Evolutionary conservation across 768 basidiomycete genomes (phyloP).

Genomic region (Phlebiopsis gigantea): DNA sequence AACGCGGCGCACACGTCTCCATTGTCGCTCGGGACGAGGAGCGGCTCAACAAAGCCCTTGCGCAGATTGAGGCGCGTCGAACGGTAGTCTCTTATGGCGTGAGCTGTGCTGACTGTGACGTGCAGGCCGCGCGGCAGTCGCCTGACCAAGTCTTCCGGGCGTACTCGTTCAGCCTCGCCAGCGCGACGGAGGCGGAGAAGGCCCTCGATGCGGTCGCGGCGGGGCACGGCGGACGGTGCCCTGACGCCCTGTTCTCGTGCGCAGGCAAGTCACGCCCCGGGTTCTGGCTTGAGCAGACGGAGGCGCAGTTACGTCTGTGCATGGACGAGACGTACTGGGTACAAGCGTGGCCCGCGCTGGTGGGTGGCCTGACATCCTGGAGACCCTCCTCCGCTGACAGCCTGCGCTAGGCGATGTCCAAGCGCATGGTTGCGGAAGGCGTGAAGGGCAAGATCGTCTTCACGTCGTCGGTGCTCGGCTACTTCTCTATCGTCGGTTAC

Average conservation of each 20-base stretch:
- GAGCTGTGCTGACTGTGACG: background rate
- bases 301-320: slow-evolving; percentile 49
- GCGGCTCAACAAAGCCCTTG: slow-evolving; percentile 55
- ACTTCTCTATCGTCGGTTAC: slow-evolving; percentile 75
- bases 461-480: slow-evolving; percentile 68
- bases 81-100: background rate
- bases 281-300: slow-evolving; percentile 67
- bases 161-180: slow-evolving; percentile 62
- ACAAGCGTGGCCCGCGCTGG: slow-evolving; percentile 47
- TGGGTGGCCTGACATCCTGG: slow-evolving; percentile 26
- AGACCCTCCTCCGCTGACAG: background rate
- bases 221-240: slow-evolving; percentile 49
- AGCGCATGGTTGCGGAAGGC: slow-evolving; percentile 54
- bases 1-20: slow-evolving; percentile 74
- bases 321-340: slow-evolving; percentile 55
- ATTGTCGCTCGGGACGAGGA: slow-evolving; percentile 76
- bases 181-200: slow-evolving; percentile 44
- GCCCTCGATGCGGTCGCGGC: slow-evolving; percentile 60
- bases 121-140: slow-evolving; percentile 45
- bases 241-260: slow-evolving; percentile 76
- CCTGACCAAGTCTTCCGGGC: slow-evolving; percentile 57
- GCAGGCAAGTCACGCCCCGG: slow-evolving; percentile 70
- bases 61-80: slow-evolving; percentile 56
- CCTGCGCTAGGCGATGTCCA: slow-evolving; percentile 53
- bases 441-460: slow-evolving; percentile 71